Evolutionary conservation across 305 asterid species (phyloP), one percentile per base, ranked within the genome.

Genomic region (Nicotiana rustica): DNA sequence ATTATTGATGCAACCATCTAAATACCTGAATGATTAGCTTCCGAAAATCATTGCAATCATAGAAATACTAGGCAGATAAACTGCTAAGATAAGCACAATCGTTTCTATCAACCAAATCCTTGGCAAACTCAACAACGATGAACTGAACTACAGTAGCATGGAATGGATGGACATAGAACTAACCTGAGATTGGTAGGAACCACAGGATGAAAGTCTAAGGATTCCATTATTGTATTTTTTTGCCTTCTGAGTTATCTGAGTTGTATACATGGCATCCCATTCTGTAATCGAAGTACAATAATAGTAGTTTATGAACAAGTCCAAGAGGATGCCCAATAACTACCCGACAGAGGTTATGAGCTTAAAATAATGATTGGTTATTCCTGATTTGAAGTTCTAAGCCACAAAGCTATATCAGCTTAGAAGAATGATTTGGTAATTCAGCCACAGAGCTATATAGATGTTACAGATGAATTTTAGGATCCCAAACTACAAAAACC

Each of bases 211-310:
- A 83, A 84, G 83, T 67, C 47, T 82, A 75, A 87, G 86, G 76
- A 80, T 81, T 62, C 89, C 89, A 80, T 55, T 73, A 35, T 78
- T 61, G 82, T 84, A 84, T 57, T 67, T 87, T 83, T 87, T 82
- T 38, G 59, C 29, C 47, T 81, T 87, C 59, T 82, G 87, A 70
- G 83, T 83, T 77, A 81, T 33, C 78, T 86, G 85, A 67, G 80
- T 60, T 29, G 86, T 87, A 83, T 87, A 87, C 86, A 82, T 82
- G 49, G 65, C 89, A 69, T 84, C 86, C 87, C 87, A 87, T 82
- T 87, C 89, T 87, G 89, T 79, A 83, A 18, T 36, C 4, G n/a
- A 17, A 59, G 36, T 70, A 69, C 6, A 4, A 25, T 14, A 77
- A 31, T 77, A 36, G 80, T 33, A 56, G n/a, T 77, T 55, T 52